Evolutionary conservation across 306 rosid species (phyloP).

Genomic region (Mucuna pruriens): DNA sequence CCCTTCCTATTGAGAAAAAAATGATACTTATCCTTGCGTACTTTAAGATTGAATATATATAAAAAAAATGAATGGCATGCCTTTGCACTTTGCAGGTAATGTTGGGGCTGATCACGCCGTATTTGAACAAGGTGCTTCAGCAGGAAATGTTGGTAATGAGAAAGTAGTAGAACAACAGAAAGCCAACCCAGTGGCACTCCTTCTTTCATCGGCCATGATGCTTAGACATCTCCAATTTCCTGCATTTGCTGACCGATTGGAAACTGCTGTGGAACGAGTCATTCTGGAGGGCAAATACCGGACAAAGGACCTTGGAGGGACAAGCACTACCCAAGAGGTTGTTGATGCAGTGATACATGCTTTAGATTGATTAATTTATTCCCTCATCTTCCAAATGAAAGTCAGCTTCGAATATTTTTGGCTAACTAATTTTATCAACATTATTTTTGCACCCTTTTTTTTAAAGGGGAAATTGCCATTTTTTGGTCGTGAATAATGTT

Average conservation of each 20-base stretch:
- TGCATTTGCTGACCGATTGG: conserved; percentile 86
- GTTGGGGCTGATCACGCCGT: conserved; percentile 92
- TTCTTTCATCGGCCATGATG: conserved; percentile 96
- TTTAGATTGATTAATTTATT: conserved; percentile 53
- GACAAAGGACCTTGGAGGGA: conserved; percentile 91
- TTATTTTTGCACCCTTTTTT: conserved; percentile 30
- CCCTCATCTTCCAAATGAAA: conserved; percentile 14
- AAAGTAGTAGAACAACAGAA: conserved; percentile 61
- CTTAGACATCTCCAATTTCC: conserved; percentile 95
- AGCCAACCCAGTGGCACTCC: conserved; percentile 94
- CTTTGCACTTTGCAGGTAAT: conserved; percentile 74
- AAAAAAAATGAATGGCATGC: conserved; percentile 10
- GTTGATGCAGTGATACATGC: conserved; percentile 75
- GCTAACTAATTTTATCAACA: conserved; percentile 9
- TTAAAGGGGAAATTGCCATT: conserved; percentile 24
- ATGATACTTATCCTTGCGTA: neutral
- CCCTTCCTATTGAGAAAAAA: neutral
- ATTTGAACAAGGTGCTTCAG: conserved; percentile 98
- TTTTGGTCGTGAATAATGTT: conserved; percentile 40
- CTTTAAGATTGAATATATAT: conserved; percentile 1
- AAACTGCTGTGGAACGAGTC: conserved; percentile 78
- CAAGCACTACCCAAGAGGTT: conserved; percentile 84
- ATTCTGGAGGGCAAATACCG: conserved; percentile 71
- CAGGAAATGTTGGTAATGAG: conserved; percentile 88
- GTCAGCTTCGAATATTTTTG: conserved; percentile 24